Conservation (phyloP, 2,329 filamentous ascomycete species). For the Xylaria polymorpha region DNA sequence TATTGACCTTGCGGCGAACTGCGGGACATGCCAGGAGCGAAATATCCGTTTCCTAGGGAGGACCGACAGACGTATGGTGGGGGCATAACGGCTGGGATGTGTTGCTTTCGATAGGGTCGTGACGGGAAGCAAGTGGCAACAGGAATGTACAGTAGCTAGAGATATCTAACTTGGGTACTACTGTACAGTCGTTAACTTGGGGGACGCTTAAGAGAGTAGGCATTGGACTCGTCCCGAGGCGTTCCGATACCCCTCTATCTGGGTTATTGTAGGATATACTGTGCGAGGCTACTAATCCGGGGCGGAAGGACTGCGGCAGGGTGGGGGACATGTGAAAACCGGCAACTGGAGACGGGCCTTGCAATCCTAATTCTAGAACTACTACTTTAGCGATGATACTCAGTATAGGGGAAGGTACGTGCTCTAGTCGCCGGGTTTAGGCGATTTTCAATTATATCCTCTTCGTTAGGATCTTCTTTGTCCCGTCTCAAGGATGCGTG, state of each 20-base stretch:
- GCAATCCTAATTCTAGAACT: slow-evolving; percentile 7
- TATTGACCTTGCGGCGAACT: slow-evolving; percentile 14
- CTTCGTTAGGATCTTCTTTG: slow-evolving; percentile 15
- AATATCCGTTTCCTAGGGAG: neutral
- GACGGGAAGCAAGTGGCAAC: neutral
- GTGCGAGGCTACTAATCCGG: slow-evolving; percentile 18
- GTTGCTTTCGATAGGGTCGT: neutral
- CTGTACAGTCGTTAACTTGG: neutral
- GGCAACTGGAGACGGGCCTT: slow-evolving; percentile 26
- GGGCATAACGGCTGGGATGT: neutral
- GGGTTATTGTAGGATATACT: slow-evolving; percentile 17
- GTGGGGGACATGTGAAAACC: slow-evolving; percentile 9
- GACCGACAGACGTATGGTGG: neutral
- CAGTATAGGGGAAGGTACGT: slow-evolving; percentile 5
- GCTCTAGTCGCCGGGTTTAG: slow-evolving; percentile 3
- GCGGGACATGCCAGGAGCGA: neutral
- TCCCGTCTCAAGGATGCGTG: slow-evolving; percentile 12
- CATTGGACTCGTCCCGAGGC: neutral
- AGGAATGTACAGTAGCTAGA: neutral
- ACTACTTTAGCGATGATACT: slow-evolving; percentile 3
- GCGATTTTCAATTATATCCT: neutral
- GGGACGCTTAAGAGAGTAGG: neutral
- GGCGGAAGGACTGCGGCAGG: slow-evolving; percentile 2
- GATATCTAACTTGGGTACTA: neutral
- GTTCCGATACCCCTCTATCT: slow-evolving; percentile 1